Evolutionary conservation across 108 stramenopile genomes (phyloP), one percentile per base, ranked within the genome.

Genomic region (Skeletonema costatum): DNA sequence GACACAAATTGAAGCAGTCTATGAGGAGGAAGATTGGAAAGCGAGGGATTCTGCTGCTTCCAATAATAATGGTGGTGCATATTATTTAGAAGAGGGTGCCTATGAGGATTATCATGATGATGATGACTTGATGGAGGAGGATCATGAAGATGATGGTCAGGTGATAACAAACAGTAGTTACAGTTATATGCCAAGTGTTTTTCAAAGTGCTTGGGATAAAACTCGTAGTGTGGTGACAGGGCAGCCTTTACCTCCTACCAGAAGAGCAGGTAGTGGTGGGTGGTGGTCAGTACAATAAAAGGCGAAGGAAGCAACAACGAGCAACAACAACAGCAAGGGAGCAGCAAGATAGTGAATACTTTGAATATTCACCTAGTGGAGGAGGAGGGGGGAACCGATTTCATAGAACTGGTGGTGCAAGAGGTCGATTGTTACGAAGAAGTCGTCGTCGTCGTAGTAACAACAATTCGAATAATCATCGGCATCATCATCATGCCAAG

Each of bases 1-100:
- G 17, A 78, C 71, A 14, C 81, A 83, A 66, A 86, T 86, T 39
- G 85, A 86, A 38, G 82, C 93, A 10, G 88, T 92, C 6, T 94
- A 94, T 69, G 93, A 94, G 64, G 88, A 90, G 70, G 85, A 71
- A 46, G 64, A 75, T 66, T 75, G 75, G 70, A 66, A 71, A 41
- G 63, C 63, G 19, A 64, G 77, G 30, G 70, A 44, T 30, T 30
- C 32, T 6, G 19, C 3, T 51, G 6, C 50, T 3, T 0, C 17
- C 0, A 4, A 0, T 1, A 19, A 17, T 7, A 51, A 19, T 51
- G 4, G 1, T 4, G 41, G 41, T 41, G 41, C 3, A 2, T 42
- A 42, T 42, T 42, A 42, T 42, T 42, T 13, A 1, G 41, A 42
- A 3, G 41, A 42, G 41, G 41, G 13, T 12, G 41, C 1, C 6